A percentile compares a stretch with the other conserved stretches of the same genome.
These are phyloP conservation scores for Lactarius vividus DNA, from an alignment of 768 basidiomycete genomes.

Conservation along the genomic window DNA sequence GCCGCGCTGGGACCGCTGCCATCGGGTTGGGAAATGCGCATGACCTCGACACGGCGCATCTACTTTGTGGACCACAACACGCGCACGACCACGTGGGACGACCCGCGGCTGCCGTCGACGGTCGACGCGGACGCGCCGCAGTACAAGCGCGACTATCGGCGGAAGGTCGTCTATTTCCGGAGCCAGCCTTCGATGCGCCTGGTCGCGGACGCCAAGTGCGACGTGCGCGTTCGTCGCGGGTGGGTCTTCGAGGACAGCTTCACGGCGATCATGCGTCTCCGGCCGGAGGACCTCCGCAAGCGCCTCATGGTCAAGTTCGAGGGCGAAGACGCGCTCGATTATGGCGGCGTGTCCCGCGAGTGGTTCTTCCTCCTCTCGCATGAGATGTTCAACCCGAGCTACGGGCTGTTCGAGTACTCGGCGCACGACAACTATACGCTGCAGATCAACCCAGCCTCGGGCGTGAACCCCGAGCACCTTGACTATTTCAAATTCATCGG, in stretches of 20 bases:
- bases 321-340: constrained; percentile 77
- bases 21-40: constrained; percentile 92
- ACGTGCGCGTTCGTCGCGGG: constrained; percentile 76
- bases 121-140: constrained; percentile 90
- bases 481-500: constrained; percentile 85
- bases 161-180: constrained; percentile 91
- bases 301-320: constrained; percentile 73
- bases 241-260: constrained; percentile 88
- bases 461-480: constrained; percentile 72
- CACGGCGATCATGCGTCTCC: constrained; percentile 76
- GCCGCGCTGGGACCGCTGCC: constrained; percentile 70
- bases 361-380: constrained; percentile 87
- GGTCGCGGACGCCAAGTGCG: constrained; percentile 71
- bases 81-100: constrained; percentile 90
- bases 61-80: constrained; percentile 95
- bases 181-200: constrained; percentile 82
- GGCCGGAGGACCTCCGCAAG: constrained; percentile 67
- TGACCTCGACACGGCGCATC: constrained; percentile 79
- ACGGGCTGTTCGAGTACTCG: constrained; percentile 81
- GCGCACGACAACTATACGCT: constrained; percentile 78
- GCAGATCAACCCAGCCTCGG: constrained; percentile 75
- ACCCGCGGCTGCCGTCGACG: constrained; percentile 79
- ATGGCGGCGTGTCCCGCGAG: constrained; percentile 78
- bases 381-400: constrained; percentile 79
- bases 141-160: constrained; percentile 90